Evolutionary conservation across 257 asterid species (phyloP), one percentile per base, ranked within the genome.

Genomic region (Przewalskia tangutica): DNA sequence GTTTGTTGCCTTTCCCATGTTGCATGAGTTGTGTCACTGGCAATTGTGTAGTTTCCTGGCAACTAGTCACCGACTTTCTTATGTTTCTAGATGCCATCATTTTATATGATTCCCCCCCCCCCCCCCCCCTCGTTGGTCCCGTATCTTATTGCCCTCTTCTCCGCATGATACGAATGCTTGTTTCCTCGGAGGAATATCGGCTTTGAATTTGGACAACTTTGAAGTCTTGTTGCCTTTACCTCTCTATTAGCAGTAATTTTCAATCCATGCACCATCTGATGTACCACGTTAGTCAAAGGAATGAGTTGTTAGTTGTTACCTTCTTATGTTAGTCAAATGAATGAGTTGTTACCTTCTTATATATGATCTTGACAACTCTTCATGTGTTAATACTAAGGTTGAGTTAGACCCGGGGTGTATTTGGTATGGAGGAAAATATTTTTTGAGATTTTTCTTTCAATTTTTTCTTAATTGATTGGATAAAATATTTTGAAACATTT

Each of bases 1-100:
- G 80, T 50, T 75, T 51, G 27, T 50, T 36, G 76, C 51, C 76
- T 66, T 27, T 66, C 2, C 12, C 75, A 36, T 65, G 75, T 38
- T 75, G 63, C 80, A 75, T 75, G 27, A 75, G 46, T 62, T 75
- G 80, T 75, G 80, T 75, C 80, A 50, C 62, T 75, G 6, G 8
- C 63, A 50, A 7, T 75, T 75, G 46, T 75, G 46, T 50, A 40
- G 82, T 64, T 79, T 79, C 82, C 82, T 60, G 46, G 82, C 40
- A 60, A 79, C 44, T 0, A 32, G 58, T 64, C 82, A 79, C 82
- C 75, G 60, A 60, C 82, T 27, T 32, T 11, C 42, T 27, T 11
- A 32, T 50, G 11, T 40, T 48, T 67, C 67, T 48, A 60, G 77
- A 67, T 67, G 16, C 18, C n/a, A 73, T 50, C 53, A 14, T 50